Evolutionary conservation across 2,329 filamentous ascomycete species (phyloP), one percentile per base, ranked within the genome.

Genomic region (Trichoderma simmonsii): DNA sequence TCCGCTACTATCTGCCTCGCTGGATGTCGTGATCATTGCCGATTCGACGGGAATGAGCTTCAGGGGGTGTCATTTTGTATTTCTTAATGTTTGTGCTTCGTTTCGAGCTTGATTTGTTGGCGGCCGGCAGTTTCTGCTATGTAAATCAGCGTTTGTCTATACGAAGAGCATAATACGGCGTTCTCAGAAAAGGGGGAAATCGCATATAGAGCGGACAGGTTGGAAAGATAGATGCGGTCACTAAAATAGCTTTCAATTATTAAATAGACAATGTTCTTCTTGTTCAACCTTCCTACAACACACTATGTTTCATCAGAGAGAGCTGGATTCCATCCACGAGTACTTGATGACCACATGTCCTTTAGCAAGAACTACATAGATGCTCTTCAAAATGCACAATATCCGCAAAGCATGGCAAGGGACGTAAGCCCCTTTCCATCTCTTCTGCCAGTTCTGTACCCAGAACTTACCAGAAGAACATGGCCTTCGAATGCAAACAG

Each of bases 1-100:
- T 92, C 73, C 94, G 92, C 82, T 90, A 88, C 75, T 91, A 93
- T 79, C 80, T 97, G 43, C 85, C 88, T 28, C 77, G 77, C 60
- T 84, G 82, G 85, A 21, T 78, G 24, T 76, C 70, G 69, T 70
- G 15, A 70, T 66, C 28, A 36, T 3, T 18, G 24, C 30, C 5
- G 21, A 14, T n/a, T 48, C 34, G 56, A 61, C 48, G n/a, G 15
- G n/a, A 30, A 12, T 8, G 18, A 54, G 8, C 14, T 24, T n/a
- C n/a, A 5, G 26, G n/a, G 48, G 48, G 48, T 21, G 8, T 54
- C 21, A 21, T 24, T 30, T 57, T 30, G 9, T 12, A 4, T 28
- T 59, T 26, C 26, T 30, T 14, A 43, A 21, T 3, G 30, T 36
- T 39, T 68, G 15, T 68, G 15, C 36, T 51, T 65, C n/a, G 14